Conservation (phyloP, 2,329 filamentous ascomycete genomes). For the Diaporthe sp. region DNA sequence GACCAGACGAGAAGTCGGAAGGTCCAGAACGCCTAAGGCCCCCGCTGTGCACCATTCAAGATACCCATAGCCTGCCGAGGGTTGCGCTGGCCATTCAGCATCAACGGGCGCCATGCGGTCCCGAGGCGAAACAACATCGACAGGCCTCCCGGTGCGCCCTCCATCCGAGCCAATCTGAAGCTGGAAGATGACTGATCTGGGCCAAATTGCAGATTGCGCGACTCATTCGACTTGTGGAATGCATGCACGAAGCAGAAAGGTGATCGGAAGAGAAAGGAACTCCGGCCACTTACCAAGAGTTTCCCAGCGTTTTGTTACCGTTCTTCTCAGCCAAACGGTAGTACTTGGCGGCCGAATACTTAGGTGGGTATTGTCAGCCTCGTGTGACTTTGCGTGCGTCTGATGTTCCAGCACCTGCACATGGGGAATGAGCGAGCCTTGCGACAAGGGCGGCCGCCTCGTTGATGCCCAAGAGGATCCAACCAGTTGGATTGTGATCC, state of each 20-base stretch:
- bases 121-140: background rate
- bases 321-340: conserved; percentile 91
- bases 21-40: background rate
- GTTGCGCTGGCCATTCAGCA: conserved; percentile 5
- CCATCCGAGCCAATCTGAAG: background rate
- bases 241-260: background rate
- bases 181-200: background rate
- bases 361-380: conserved; percentile 66
- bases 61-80: background rate
- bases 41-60: conserved; percentile 7
- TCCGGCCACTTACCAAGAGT: conserved; percentile 83
- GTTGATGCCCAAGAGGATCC: conserved; percentile 57
- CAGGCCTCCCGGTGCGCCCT: background rate
- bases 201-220: background rate
- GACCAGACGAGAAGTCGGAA: conserved; percentile 8
- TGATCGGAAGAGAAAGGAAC: conserved; percentile 43
- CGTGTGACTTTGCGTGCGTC: conserved; percentile 54
- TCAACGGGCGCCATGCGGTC: background rate
- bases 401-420: conserved; percentile 17
- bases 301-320: conserved; percentile 91
- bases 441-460: conserved; percentile 45
- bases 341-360: conserved; percentile 89
- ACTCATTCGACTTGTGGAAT: background rate
- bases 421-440: conserved; percentile 8
- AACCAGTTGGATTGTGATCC: background rate